Conservation (phyloP, 108 stramenopile species). For the Cyclostephanos invisitatus region DNA sequence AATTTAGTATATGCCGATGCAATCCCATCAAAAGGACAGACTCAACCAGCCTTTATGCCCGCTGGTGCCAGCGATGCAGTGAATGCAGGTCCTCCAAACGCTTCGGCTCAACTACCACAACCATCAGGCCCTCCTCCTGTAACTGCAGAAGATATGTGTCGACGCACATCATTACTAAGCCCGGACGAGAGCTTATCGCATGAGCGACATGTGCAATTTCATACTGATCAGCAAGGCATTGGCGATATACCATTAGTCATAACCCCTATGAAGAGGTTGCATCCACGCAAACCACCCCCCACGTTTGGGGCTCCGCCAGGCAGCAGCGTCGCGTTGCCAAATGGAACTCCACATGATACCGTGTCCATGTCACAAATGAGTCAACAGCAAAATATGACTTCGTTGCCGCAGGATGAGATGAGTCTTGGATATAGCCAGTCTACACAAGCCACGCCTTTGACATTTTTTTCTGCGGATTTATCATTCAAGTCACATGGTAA, state of each 20-base stretch:
- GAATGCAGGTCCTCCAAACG: not conserved
- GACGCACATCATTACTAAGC: not conserved
- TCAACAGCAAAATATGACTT: not conserved
- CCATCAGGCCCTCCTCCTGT: not conserved
- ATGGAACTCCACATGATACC: not conserved
- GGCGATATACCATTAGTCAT: conserved; percentile 4
- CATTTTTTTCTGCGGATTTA: conserved; percentile 28
- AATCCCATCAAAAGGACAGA: not conserved
- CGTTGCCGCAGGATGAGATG: not conserved
- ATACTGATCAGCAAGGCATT: not conserved
- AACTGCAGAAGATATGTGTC: not conserved
- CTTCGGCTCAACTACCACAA: not conserved
- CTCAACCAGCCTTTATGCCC: not conserved
- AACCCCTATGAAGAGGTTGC: conserved; percentile 1
- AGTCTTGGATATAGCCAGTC: not conserved
- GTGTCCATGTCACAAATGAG: not conserved
- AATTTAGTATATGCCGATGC: not conserved
- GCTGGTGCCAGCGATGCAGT: not conserved
- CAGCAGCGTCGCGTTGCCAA: not conserved
- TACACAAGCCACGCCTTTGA: conserved; percentile 23
- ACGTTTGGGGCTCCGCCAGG: not conserved
- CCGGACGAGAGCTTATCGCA: not conserved
- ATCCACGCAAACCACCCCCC: not conserved
- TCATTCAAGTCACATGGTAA: conserved; percentile 29
- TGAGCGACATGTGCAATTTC: conserved; percentile 12